Evolutionary conservation across 2,329 filamentous ascomycete genomes (phyloP), one percentile per base, ranked within the genome.

Genomic region (Penicillium vulpinum): DNA sequence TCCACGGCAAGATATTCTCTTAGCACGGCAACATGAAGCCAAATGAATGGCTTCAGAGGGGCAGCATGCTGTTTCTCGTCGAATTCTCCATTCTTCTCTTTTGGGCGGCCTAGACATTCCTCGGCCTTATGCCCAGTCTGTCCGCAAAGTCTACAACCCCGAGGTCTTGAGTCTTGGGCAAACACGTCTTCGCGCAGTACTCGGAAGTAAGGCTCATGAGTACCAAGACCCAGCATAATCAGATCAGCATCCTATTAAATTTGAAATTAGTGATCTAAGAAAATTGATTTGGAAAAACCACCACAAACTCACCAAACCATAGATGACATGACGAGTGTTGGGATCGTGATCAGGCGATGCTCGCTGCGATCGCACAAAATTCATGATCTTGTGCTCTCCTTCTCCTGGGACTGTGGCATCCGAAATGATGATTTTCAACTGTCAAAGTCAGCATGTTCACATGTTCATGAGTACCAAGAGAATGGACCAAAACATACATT

Each of bases 341-440:
- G 94, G 94, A 70, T 99, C 88, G 75, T 99, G 92, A 62, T 95
- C 88, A 5, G 92, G 88, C 51, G 91, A 94, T 48, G 89, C 86
- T 68, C 94, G 87, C 76, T 99, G 95, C 36, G 93, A 96, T 68
- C 94, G 88, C 64, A 99, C 86, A 73, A 97, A 99, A 66, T 94
- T 88, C 94, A 99, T 99, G 71, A 99, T 97, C 77, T 99, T 99
- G 76, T 99, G 94, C 78, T 99, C 94, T 73, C 94, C 94, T 78
- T 99, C 94, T 71, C 94, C 94, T 53, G 94, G 94, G 38, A 99
- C 92, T 39, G 93, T 97, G 52, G 94, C 93, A 80, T 99, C 94
- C 9, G 94, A 99, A 65, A 99, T 97, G 75, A 99, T 95, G 74
- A 99, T 85, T 81, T 99, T 99, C 74, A 97, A 81, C 76, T 82